Conservation (phyloP, 179 eudicot genomes). For the Beta macrorhiza region DNA sequence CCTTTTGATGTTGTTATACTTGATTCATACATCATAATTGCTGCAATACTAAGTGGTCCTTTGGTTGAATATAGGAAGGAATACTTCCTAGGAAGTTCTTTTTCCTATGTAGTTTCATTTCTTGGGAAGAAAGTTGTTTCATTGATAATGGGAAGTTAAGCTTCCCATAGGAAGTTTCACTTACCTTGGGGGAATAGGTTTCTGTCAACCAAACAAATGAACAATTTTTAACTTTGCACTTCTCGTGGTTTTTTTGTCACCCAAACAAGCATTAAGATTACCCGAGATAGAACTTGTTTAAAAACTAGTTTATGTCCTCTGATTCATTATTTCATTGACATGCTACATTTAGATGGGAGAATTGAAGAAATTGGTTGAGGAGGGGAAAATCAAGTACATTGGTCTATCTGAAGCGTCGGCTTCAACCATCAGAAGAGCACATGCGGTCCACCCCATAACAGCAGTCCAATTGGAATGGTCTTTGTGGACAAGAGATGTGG, state of each 20-base stretch:
- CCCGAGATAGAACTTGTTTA: not conserved
- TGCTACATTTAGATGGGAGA: constrained; percentile 37
- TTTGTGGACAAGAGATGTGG: constrained; percentile 56
- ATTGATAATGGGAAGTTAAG: too few species aligned
- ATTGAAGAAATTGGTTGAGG: constrained; percentile 48
- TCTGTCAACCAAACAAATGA: too few species aligned
- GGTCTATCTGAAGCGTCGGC: constrained; percentile 61
- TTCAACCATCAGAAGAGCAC: constrained; percentile 56
- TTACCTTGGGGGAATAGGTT: too few species aligned
- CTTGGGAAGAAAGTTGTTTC: too few species aligned
- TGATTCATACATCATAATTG: not conserved
- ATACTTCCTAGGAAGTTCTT: too few species aligned
- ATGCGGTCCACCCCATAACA: constrained; percentile 58
- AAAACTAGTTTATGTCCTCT: not conserved
- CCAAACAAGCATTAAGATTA: not conserved
- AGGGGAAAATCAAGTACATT: constrained; percentile 47
- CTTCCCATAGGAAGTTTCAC: too few species aligned
- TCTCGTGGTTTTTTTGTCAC: not conserved
- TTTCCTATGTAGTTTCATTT: too few species aligned
- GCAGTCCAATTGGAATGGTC: constrained; percentile 64
- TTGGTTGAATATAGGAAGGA: too few species aligned
- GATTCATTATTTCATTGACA: not conserved
- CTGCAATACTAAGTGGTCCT: not conserved
- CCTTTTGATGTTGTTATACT: not conserved
- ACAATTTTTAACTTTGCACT: too few species aligned